phyloP scores from a whole-genome alignment of 345 rosid species.

The Sonneratia caseolaris region DNA sequence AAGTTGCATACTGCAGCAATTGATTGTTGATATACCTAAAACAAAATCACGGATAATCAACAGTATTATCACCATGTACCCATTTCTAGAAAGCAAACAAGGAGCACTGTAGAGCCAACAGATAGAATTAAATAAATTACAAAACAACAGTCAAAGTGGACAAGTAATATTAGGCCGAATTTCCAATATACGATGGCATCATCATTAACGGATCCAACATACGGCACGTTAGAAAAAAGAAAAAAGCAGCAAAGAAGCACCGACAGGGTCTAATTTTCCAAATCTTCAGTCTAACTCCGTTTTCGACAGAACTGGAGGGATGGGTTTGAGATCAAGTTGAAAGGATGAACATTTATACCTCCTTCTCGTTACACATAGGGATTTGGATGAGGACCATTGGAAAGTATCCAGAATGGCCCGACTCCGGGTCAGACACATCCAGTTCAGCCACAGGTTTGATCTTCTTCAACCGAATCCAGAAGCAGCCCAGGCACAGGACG shows the following conservation, averaged over 20 bases:
- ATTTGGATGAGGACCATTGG: slow-evolving; percentile 96
- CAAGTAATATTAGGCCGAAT: neutral
- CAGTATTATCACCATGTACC: neutral
- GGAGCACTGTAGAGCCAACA: neutral
- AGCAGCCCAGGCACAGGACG: slow-evolving; percentile 83
- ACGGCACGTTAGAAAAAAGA: no score
- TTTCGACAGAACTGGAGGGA: neutral
- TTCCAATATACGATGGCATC: neutral
- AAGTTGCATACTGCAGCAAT: slow-evolving; percentile 81
- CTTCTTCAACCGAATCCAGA: slow-evolving; percentile 76
- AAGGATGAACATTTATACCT: slow-evolving; percentile 32
- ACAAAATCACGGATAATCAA: neutral
- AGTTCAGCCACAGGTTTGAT: slow-evolving; percentile 59
- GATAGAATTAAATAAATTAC: neutral
- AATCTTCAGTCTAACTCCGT: neutral
- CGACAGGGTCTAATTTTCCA: neutral
- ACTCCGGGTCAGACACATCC: slow-evolving; percentile 49
- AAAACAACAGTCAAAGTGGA: no score
- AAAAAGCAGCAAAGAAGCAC: neutral
- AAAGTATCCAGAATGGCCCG: slow-evolving; percentile 56
- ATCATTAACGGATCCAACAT: neutral
- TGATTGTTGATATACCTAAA: slow-evolving; percentile 89
- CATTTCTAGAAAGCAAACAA: neutral
- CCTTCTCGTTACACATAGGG: slow-evolving; percentile 95
- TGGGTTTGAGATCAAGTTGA: neutral